These are phyloP conservation scores for Ogataea thermomethanolica DNA, from an alignment of 805 yeast species.

Conservation along the genomic window DNA sequence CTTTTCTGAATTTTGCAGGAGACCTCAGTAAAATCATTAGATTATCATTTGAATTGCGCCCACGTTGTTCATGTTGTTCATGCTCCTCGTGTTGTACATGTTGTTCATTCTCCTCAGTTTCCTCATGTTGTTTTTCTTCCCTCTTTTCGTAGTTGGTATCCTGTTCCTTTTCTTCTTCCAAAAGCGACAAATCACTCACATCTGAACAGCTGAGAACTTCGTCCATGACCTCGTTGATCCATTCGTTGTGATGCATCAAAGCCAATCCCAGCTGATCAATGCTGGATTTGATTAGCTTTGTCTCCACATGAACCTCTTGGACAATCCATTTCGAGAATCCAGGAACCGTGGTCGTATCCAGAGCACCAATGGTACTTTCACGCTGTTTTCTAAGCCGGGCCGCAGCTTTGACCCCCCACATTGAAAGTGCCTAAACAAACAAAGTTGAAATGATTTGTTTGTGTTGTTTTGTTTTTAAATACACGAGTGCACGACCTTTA, in stretches of 20 bases:
- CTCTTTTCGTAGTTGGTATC: background rate
- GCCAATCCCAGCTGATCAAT: constrained; percentile 24
- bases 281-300: constrained; percentile 23
- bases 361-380: constrained; percentile 6
- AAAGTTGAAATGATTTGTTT: constrained; percentile 8
- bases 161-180: constrained; percentile 5
- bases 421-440: constrained; percentile 4
- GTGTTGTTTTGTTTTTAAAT: constrained; percentile 20
- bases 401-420: constrained; percentile 32
- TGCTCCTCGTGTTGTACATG: too few species aligned
- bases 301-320: constrained; percentile 27
- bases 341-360: constrained; percentile 22
- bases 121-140: too few species aligned
- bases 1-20: constrained; percentile 20
- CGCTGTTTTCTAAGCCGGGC: constrained; percentile 15
- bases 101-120: too few species aligned
- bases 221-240: constrained; percentile 30
- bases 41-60: constrained; percentile 7
- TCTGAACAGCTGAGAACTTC: constrained; percentile 19
- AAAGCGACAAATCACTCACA: constrained; percentile 11
- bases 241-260: constrained; percentile 27
- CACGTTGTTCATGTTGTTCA: too few species aligned
- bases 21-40: constrained; percentile 21
- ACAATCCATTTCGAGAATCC: constrained; percentile 35
- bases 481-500: constrained; percentile 5